These are phyloP conservation scores for Nitzschia sp. DNA, from an alignment of 108 stramenopile genomes.

Conservation along the genomic window DNA sequence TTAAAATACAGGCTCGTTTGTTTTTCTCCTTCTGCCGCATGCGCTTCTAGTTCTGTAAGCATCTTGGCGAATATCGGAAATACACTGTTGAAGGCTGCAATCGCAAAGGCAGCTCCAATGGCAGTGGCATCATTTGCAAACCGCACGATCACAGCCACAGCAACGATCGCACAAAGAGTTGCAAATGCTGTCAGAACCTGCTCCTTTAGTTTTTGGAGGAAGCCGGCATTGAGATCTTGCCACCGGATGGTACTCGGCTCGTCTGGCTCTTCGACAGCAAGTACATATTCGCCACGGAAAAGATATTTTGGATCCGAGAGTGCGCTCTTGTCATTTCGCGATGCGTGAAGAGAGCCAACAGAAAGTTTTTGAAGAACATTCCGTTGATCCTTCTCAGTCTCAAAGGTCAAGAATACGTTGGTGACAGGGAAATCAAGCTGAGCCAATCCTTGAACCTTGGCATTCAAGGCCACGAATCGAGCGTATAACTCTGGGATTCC, in stretches of 20 bases:
- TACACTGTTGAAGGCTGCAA: constrained; percentile 65
- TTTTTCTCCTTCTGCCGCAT: constrained; percentile 66
- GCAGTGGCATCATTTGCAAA: constrained; percentile 13
- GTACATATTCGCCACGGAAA: constrained; percentile 55
- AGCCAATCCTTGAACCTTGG: constrained; percentile 69
- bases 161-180: constrained; percentile 48
- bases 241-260: constrained; percentile 83
- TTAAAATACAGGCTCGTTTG: constrained; percentile 80
- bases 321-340: constrained; percentile 5
- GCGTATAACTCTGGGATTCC: constrained; percentile 52
- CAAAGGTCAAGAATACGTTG: constrained; percentile 86
- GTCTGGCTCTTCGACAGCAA: constrained; percentile 71
- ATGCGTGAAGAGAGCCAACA: constrained; percentile 57
- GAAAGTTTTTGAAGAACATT: constrained; percentile 62
- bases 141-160: constrained; percentile 49
- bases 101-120: constrained; percentile 51
- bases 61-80: constrained; percentile 81
- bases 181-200: constrained; percentile 57
- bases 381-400: constrained; percentile 82
- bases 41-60: constrained; percentile 67
- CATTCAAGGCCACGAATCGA: constrained; percentile 52
- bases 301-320: constrained; percentile 28
- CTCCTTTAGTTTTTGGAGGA: constrained; percentile 41
- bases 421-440: constrained; percentile 74
- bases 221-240: constrained; percentile 74